Evolutionary conservation across 2,329 filamentous ascomycete species (phyloP).

Genomic region (Zymoseptoria passerinii): DNA sequence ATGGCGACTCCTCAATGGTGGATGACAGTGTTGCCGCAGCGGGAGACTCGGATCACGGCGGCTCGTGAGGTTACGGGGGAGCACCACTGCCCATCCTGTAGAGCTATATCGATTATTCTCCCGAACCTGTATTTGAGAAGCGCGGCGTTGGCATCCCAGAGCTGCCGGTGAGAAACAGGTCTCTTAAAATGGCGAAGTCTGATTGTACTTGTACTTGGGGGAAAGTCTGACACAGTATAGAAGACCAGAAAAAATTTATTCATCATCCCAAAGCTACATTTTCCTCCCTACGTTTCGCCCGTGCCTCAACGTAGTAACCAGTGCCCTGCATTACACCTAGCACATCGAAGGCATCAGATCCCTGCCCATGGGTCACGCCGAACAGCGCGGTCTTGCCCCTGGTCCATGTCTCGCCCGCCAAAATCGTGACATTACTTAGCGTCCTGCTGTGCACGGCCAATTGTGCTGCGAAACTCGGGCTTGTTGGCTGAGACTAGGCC

Average conservation of each 20-base stretch:
- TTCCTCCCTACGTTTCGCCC: no score
- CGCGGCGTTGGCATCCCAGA: neutral
- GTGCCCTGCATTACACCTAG: no score
- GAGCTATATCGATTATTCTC: neutral
- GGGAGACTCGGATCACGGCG: slow-evolving; percentile 14
- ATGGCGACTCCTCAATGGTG: slow-evolving; percentile 3
- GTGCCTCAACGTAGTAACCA: no score
- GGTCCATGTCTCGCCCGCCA: slow-evolving; percentile 4
- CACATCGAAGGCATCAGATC: neutral
- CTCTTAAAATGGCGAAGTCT: neutral
- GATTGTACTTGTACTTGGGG: neutral
- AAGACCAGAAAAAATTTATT: no score
- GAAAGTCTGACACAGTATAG: neutral
- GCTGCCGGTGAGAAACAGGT: neutral
- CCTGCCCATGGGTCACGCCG: slow-evolving; percentile 1
- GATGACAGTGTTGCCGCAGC: slow-evolving; percentile 10
- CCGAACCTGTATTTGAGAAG: neutral
- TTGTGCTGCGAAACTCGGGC: neutral
- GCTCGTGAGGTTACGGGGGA: neutral
- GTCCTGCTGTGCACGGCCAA: neutral
- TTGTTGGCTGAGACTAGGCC: slow-evolving; percentile 2
- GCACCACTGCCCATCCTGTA: neutral
- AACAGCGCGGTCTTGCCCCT: slow-evolving; percentile 2
- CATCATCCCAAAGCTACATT: no score
- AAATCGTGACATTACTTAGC: slow-evolving; percentile 5